A percentile compares a stretch with the other conserved stretches of the same genome.
Evolutionary conservation across 768 basidiomycete genomes (phyloP).

Genomic region (Gymnopilus dilepis): DNA sequence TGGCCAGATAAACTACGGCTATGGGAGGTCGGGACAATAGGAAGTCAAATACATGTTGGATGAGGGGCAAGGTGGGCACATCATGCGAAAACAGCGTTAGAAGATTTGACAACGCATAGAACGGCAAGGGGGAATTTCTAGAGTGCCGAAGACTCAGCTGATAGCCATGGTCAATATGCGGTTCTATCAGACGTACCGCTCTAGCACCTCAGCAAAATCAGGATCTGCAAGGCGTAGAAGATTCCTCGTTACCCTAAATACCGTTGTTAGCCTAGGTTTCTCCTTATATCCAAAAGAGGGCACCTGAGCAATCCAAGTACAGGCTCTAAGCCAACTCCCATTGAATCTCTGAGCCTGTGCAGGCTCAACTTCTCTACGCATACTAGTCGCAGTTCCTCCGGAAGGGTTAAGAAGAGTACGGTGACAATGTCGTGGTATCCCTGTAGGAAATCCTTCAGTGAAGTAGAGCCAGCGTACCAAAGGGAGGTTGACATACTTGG

Average conservation of each 20-base stretch:
- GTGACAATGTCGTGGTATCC: conserved; percentile 94
- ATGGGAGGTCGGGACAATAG: conserved; percentile 84
- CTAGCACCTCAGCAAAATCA: conserved; percentile 67
- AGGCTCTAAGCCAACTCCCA: conserved; percentile 85
- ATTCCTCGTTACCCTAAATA: conserved; percentile 70
- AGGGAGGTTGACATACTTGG: conserved; percentile 53
- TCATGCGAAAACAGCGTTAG: conserved; percentile 94
- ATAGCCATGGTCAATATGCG: neutral
- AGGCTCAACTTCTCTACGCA: conserved; percentile 78
- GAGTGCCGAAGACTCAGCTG: neutral
- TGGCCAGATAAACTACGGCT: conserved; percentile 79
- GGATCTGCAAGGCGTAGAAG: conserved; percentile 76
- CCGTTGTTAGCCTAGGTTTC: neutral
- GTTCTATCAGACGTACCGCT: conserved; percentile 50
- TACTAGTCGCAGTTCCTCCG: conserved; percentile 56
- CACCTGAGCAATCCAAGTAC: conserved; percentile 81
- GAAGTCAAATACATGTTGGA: conserved; percentile 93
- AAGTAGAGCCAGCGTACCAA: neutral
- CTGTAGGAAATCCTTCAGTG: conserved; percentile 40
- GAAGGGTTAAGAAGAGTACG: conserved; percentile 79
- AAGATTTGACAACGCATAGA: conserved; percentile 88
- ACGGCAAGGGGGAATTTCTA: conserved; percentile 81
- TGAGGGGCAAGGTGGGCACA: conserved; percentile 84
- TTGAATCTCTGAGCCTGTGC: conserved; percentile 83
- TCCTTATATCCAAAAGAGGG: neutral